Percentiles rank a stretch among this genome's conserved stretches.
Evolutionary conservation across 192 early-diverging fungal genomes (phyloP).

Genomic region (Phlyctochytrium bullatum): DNA sequence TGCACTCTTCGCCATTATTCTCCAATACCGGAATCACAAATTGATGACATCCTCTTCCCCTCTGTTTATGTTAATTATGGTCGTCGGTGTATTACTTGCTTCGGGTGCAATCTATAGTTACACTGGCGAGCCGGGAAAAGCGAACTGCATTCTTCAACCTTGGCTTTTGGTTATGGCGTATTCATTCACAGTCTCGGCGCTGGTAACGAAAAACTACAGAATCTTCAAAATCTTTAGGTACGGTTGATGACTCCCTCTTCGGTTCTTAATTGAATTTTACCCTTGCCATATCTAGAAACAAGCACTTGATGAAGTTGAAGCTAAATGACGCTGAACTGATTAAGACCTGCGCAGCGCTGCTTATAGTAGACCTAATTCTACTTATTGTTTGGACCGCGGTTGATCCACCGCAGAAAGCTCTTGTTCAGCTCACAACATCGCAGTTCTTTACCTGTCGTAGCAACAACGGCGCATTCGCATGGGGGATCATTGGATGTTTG

Average conservation of each 20-base stretch:
- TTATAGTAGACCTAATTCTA: not conserved
- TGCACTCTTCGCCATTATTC: not conserved
- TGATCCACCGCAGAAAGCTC: not conserved
- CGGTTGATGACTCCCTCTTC: not conserved
- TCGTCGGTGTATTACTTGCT: not conserved
- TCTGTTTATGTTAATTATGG: not conserved
- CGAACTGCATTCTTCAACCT: conserved; percentile 17
- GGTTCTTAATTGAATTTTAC: not conserved
- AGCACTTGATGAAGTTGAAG: not conserved
- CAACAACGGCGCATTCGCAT: not conserved
- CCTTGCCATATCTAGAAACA: not conserved
- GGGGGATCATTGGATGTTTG: not conserved
- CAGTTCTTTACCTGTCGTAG: not conserved
- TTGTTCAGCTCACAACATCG: not conserved
- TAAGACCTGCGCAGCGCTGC: not conserved
- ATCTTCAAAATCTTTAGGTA: not conserved
- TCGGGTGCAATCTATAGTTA: not conserved
- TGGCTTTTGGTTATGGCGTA: conserved; percentile 23
- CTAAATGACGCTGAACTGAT: not conserved
- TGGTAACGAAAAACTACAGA: not conserved
- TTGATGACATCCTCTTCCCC: not conserved
- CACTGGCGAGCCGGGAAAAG: conserved; percentile 11
- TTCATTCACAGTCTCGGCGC: conserved; percentile 13
- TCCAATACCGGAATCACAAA: not conserved
- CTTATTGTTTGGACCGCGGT: not conserved